These are phyloP conservation scores for Agrocybe pediades DNA, from an alignment of 768 basidiomycete genomes.

Conservation along the genomic window DNA sequence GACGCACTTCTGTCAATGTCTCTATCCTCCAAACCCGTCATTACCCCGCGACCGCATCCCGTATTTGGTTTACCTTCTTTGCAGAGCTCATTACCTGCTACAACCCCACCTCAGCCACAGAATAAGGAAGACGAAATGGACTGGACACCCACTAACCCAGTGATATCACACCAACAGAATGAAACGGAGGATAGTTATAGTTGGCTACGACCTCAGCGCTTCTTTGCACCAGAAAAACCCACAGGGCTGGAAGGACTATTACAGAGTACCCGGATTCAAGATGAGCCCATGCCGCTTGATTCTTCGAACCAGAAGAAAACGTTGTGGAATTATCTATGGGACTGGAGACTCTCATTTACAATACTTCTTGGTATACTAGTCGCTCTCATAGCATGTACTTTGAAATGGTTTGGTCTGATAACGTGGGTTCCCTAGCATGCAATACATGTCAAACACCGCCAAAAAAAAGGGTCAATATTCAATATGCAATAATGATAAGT, in stretches of 20 bases:
- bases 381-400: slow-evolving; percentile 14
- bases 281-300: slow-evolving; percentile 36
- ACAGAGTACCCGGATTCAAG: slow-evolving; percentile 56
- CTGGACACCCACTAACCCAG: slow-evolving; percentile 63
- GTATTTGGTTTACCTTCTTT: slow-evolving; percentile 77
- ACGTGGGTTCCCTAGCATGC: slow-evolving; percentile 7
- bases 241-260: slow-evolving; percentile 77
- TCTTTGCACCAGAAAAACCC: slow-evolving; percentile 77
- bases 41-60: slow-evolving; percentile 43
- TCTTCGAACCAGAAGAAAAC: slow-evolving; percentile 7
- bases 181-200: slow-evolving; percentile 37
- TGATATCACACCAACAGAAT: slow-evolving; percentile 21
- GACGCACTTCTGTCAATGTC: slow-evolving; percentile 65
- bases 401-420: slow-evolving; percentile 13
- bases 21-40: slow-evolving; percentile 64
- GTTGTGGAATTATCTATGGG: slow-evolving; percentile 24
- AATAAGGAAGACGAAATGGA: slow-evolving; percentile 54
- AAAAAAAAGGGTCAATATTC: background rate
- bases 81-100: slow-evolving; percentile 25
- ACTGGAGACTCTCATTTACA: slow-evolving; percentile 38
- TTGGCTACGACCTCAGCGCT: slow-evolving; percentile 71
- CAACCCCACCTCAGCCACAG: slow-evolving; percentile 24
- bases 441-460: background rate
- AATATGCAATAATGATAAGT: too few species aligned
- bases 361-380: slow-evolving; percentile 23